A percentile compares a stretch with the other conserved stretches of the same genome.
Evolutionary conservation across 2,329 filamentous ascomycete species (phyloP).

Genomic region (Fonsecaea monophora): DNA sequence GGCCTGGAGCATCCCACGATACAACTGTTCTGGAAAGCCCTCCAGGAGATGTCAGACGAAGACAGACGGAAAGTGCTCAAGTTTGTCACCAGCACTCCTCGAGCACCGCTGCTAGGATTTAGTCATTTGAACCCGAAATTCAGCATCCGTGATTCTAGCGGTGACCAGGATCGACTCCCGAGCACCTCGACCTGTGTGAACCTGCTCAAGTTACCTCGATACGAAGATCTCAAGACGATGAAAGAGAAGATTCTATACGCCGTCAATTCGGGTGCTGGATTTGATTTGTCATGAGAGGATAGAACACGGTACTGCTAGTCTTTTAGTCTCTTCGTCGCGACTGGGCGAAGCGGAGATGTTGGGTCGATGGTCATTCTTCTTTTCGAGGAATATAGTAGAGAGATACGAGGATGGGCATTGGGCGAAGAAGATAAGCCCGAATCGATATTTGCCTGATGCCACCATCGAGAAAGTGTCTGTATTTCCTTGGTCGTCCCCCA

Average conservation of each 20-base stretch:
- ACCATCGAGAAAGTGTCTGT: too few species aligned
- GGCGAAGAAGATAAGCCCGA: too few species aligned
- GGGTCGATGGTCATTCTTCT: neutral
- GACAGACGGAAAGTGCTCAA: slow-evolving; percentile 88
- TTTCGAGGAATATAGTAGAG: neutral
- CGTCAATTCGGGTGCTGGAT: slow-evolving; percentile 86
- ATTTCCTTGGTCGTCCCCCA: too few species aligned
- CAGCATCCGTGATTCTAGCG: slow-evolving; percentile 83
- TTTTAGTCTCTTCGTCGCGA: neutral
- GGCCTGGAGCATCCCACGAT: slow-evolving; percentile 83
- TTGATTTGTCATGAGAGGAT: slow-evolving; percentile 66
- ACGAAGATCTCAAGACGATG: slow-evolving; percentile 69
- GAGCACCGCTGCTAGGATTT: slow-evolving; percentile 89
- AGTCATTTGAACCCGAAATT: slow-evolving; percentile 83
- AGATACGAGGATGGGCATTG: neutral
- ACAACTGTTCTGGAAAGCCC: slow-evolving; percentile 87
- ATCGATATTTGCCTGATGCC: too few species aligned
- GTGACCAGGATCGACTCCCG: slow-evolving; percentile 77
- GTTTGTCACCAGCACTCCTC: slow-evolving; percentile 92
- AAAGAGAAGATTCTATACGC: slow-evolving; percentile 87
- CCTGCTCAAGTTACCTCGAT: slow-evolving; percentile 86
- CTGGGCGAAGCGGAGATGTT: neutral
- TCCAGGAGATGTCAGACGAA: slow-evolving; percentile 74
- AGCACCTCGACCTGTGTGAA: slow-evolving; percentile 98
- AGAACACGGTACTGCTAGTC: neutral